These are phyloP conservation scores for Metschnikowia lunata DNA, from an alignment of 805 yeast species.

Conservation along the genomic window DNA sequence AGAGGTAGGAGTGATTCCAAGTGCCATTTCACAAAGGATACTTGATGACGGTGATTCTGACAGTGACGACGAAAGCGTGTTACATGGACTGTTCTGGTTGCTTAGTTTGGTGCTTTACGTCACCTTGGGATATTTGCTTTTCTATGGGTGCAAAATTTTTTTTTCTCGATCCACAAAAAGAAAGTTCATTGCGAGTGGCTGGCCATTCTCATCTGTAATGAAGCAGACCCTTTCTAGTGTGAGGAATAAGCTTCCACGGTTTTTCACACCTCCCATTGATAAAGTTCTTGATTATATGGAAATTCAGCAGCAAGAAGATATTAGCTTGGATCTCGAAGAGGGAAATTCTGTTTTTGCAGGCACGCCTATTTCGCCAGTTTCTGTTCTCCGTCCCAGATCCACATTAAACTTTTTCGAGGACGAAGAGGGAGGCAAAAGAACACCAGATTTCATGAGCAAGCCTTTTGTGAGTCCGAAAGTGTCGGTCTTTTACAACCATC, in stretches of 20 bases:
- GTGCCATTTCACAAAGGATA: slow-evolving; percentile 29
- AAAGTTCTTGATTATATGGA: slow-evolving; percentile 18
- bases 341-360: slow-evolving; percentile 23
- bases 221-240: slow-evolving; percentile 9
- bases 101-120: slow-evolving; percentile 18
- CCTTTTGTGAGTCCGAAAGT: slow-evolving; percentile 25
- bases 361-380: slow-evolving; percentile 16
- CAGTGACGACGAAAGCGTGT: slow-evolving; percentile 16
- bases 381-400: slow-evolving; percentile 36
- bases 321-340: slow-evolving; percentile 30
- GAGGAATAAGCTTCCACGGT: slow-evolving; percentile 10
- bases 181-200: background rate
- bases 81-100: background rate
- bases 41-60: slow-evolving; percentile 13
- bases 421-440: slow-evolving; percentile 10
- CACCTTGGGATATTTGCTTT: slow-evolving; percentile 15
- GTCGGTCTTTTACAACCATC: slow-evolving; percentile 4
- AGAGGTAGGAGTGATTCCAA: slow-evolving; percentile 38
- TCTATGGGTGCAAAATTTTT: slow-evolving; percentile 1
- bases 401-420: slow-evolving; percentile 25
- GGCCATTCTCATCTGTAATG: slow-evolving; percentile 9
- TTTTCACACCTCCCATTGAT: slow-evolving; percentile 22
- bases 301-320: slow-evolving; percentile 17
- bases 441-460: slow-evolving; percentile 30
- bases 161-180: background rate